phyloP scores from a whole-genome alignment of 805 yeast genomes.

The Ogataea paradorogensis region DNA sequence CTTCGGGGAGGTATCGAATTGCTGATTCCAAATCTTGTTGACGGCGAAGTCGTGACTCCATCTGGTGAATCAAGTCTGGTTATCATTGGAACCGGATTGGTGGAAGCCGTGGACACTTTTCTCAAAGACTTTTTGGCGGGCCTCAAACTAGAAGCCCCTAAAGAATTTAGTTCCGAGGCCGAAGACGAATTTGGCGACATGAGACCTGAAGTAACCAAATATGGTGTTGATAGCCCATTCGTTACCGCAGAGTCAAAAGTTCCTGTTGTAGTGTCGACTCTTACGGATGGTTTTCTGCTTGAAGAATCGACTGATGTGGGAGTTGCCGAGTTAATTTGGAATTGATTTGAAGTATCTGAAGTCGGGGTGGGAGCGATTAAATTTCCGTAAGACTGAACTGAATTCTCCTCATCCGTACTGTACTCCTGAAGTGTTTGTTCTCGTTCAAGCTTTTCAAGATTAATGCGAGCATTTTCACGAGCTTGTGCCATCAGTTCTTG shows the following conservation, averaged over 20 bases:
- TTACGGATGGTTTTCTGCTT: constrained; percentile 28
- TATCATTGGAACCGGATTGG: constrained; percentile 31
- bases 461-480: constrained; percentile 63
- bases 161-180: constrained; percentile 15
- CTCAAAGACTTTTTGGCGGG: constrained; percentile 12
- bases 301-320: constrained; percentile 29
- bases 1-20: no score
- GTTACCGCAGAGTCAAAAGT: constrained; percentile 19
- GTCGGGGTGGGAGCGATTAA: constrained; percentile 23
- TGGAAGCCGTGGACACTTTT: constrained; percentile 24
- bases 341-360: constrained; percentile 20
- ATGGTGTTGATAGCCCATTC: constrained; percentile 65
- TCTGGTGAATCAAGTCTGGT: constrained; percentile 27
- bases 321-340: constrained; percentile 27
- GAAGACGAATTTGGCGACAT: constrained; percentile 46
- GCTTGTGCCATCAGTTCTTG: constrained; percentile 83
- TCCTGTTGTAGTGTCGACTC: constrained; percentile 39
- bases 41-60: not conserved
- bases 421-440: constrained; percentile 17
- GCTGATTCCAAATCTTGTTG: not conserved
- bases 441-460: constrained; percentile 46
- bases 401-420: constrained; percentile 21
- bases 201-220: constrained; percentile 60
- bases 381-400: constrained; percentile 12
- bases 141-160: constrained; percentile 4